A percentile compares a stretch with the other conserved stretches of the same genome.
Conservation (phyloP, 1,139 yeast species). For the Suhomyces wounanorum region DNA sequence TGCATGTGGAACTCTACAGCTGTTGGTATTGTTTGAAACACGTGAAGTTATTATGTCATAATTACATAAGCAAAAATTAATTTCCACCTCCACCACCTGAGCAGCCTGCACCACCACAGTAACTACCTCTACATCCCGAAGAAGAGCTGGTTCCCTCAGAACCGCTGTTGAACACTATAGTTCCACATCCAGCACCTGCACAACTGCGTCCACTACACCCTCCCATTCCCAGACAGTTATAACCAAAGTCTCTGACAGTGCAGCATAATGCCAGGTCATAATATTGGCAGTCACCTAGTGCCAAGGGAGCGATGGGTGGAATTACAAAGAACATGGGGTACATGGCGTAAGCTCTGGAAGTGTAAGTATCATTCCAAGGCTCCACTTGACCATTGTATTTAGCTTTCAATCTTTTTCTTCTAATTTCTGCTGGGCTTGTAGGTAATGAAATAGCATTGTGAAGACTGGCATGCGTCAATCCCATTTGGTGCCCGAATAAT, state of each 20-base stretch:
- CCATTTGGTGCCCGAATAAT: slow-evolving; percentile 10
- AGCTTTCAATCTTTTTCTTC: slow-evolving; percentile 1
- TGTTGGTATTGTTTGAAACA: neutral
- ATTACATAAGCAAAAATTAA: neutral
- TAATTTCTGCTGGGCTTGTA: slow-evolving; percentile 8
- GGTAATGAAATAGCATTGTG: slow-evolving; percentile 21
- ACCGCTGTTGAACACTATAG: neutral
- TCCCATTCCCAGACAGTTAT: slow-evolving; percentile 15
- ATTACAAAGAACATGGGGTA: slow-evolving; percentile 15
- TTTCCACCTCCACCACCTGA: slow-evolving; percentile 7
- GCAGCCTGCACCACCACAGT: slow-evolving; percentile 6
- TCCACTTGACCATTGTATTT: slow-evolving; percentile 12
- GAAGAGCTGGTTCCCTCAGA: slow-evolving; percentile 1
- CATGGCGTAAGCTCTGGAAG: slow-evolving; percentile 3
- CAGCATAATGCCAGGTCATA: slow-evolving; percentile 16
- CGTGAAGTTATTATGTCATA: neutral
- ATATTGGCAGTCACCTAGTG: slow-evolving; percentile 8
- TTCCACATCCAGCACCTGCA: slow-evolving; percentile 3
- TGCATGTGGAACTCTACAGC: neutral
- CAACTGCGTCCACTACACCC: slow-evolving; percentile 2
- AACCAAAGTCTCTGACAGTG: slow-evolving; percentile 15
- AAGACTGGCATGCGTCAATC: slow-evolving; percentile 22
- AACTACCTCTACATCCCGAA: slow-evolving; percentile 7
- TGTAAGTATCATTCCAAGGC: slow-evolving; percentile 11
- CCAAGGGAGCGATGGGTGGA: slow-evolving; percentile 15